Conservation (phyloP, 805 yeast genomes). For the Pichia scutulata region DNA sequence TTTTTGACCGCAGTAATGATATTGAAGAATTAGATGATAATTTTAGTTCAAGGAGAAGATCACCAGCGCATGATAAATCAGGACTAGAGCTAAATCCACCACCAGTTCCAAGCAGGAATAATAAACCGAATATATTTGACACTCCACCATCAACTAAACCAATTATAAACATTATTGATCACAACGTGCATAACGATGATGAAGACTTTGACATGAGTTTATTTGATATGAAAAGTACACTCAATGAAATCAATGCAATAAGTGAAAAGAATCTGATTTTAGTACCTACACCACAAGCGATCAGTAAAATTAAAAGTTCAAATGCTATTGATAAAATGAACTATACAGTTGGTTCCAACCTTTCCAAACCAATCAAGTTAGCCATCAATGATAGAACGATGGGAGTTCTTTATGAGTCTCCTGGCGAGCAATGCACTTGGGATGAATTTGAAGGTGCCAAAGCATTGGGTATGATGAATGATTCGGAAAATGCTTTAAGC, state of each 20-base stretch:
- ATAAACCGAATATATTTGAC: conserved; percentile 2
- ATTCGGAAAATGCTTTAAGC: not conserved
- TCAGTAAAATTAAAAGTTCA: conserved; percentile 6
- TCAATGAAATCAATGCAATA: conserved; percentile 6
- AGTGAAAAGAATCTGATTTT: not conserved
- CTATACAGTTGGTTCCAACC: not conserved
- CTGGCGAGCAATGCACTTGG: conserved; percentile 17
- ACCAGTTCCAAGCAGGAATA: conserved; percentile 1
- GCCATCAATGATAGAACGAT: conserved; percentile 17
- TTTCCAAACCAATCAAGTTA: conserved; percentile 7
- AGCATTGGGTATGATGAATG: not conserved
- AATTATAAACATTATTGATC: not conserved
- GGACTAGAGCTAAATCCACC: not conserved
- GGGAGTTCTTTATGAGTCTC: conserved; percentile 25
- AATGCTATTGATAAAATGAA: conserved; percentile 7
- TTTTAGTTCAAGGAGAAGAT: not conserved
- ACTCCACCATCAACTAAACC: not conserved
- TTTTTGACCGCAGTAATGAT: not conserved
- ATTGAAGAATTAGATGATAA: not conserved
- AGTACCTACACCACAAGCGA: conserved; percentile 16
- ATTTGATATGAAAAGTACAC: conserved; percentile 12
- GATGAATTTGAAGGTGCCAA: conserved; percentile 7
- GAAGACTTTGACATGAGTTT: conserved; percentile 9
- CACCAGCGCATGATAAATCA: not conserved
- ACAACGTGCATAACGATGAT: not conserved